phyloP scores from a whole-genome alignment of 1,284 basidiomycete species.

The Psilocybe mexicana region DNA sequence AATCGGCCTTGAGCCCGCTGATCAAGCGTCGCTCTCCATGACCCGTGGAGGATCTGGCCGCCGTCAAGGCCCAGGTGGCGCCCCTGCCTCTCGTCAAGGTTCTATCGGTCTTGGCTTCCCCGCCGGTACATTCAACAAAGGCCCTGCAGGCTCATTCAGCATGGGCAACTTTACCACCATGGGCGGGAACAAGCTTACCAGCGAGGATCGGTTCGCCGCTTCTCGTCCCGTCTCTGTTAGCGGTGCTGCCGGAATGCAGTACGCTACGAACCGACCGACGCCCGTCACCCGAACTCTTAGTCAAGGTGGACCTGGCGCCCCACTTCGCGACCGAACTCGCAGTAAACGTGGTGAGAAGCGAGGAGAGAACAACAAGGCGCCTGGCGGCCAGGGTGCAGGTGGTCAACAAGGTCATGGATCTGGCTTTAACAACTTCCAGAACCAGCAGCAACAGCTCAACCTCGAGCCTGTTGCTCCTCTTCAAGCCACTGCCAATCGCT shows the following conservation, averaged over 20 bases:
- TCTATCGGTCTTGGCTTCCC: constrained; percentile 61
- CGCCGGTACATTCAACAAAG: constrained; percentile 44
- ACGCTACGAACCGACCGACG: constrained; percentile 45
- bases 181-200: constrained; percentile 56
- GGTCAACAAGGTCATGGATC: constrained; percentile 34
- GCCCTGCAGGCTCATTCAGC: constrained; percentile 42
- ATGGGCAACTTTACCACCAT: constrained; percentile 78
- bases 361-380: constrained; percentile 46
- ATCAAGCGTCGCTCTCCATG: constrained; percentile 52
- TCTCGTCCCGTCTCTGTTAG: constrained; percentile 48
- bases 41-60: constrained; percentile 65
- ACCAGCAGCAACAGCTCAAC: constrained; percentile 17
- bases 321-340: constrained; percentile 61
- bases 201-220: constrained; percentile 71
- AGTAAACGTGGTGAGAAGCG: constrained; percentile 74
- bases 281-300: constrained; percentile 76
- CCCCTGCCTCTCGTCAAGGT: constrained; percentile 43
- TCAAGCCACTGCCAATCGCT: constrained; percentile 79
- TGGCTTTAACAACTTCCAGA: constrained; percentile 27
- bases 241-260: constrained; percentile 44
- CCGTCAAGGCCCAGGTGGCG: constrained; percentile 41
- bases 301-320: constrained; percentile 64
- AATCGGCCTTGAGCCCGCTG: constrained; percentile 85
- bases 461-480: constrained; percentile 75
- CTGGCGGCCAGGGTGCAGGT: constrained; percentile 19